Percentiles rank a stretch among this genome's conserved stretches.
These are phyloP conservation scores for Microdochium bolleyi DNA, from an alignment of 2,329 filamentous ascomycete genomes.

Conservation along the genomic window DNA sequence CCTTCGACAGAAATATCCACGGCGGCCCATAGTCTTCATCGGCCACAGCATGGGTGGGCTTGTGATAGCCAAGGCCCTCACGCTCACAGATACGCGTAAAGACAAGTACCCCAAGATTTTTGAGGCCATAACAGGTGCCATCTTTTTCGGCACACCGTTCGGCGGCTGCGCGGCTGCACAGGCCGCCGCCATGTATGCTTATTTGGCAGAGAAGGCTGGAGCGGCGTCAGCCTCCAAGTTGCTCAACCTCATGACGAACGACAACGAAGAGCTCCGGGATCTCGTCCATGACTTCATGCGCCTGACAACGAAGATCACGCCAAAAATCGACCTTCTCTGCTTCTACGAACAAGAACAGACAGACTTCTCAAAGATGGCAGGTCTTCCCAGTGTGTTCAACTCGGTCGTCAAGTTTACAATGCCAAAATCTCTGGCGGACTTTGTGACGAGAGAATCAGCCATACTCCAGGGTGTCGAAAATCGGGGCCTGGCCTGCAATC, in stretches of 20 bases:
- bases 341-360: slow-evolving; percentile 32
- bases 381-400: slow-evolving; percentile 18
- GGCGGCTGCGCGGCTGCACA: slow-evolving; percentile 26
- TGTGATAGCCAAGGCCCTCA: slow-evolving; percentile 31
- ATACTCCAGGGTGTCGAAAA: slow-evolving; percentile 25
- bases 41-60: slow-evolving; percentile 36
- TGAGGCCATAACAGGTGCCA: slow-evolving; percentile 27
- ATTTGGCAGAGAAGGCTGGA: slow-evolving; percentile 22
- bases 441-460: slow-evolving; percentile 31
- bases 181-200: slow-evolving; percentile 26
- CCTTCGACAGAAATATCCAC: slow-evolving; percentile 12
- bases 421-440: slow-evolving; percentile 24
- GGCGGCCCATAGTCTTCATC: slow-evolving; percentile 31
- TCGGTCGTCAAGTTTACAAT: slow-evolving; percentile 17
- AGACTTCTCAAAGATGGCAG: slow-evolving; percentile 25
- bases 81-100: slow-evolving; percentile 22
- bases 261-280: slow-evolving; percentile 26
- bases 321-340: slow-evolving; percentile 25
- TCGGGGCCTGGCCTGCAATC: slow-evolving; percentile 25
- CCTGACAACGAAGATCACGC: slow-evolving; percentile 22
- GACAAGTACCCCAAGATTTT: slow-evolving; percentile 29
- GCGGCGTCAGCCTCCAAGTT: slow-evolving; percentile 25
- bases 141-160: slow-evolving; percentile 34
- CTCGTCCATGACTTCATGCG: slow-evolving; percentile 29
- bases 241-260: slow-evolving; percentile 29